Evolutionary conservation across 1,139 yeast genomes (phyloP), one percentile per base, ranked within the genome.

Genomic region (Ashbya aceris): DNA sequence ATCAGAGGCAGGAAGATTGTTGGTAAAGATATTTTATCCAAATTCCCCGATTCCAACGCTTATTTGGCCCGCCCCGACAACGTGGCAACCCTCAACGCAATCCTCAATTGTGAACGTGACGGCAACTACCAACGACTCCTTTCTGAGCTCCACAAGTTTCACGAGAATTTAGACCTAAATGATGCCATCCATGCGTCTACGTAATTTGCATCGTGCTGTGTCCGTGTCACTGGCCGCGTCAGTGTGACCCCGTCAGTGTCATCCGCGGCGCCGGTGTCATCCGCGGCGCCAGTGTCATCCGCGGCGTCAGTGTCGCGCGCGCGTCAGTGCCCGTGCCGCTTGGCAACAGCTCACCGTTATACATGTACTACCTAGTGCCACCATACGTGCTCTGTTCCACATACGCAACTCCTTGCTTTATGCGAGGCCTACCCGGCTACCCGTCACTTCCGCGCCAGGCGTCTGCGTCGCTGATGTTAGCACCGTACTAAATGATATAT

Each of bases 1-100:
- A 36, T 56, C 30, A 49, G 60, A 43, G 60, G 60, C 8, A 45
- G 58, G 29, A 54, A 55, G 39, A 32, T 56, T 7, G 40, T 50
- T 10, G 60, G 60, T 2, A 43, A 44, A 26, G 40, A 44, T 7
- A 39, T 56, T 1, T 14, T 42, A 5, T 40, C 33, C 30, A 30
- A 32, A 10, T 38, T 45, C 7, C 43, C 41, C 8, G 40, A 41
- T 27, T 35, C 40, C 33, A 33, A 31, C 12, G 43, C 49, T 20
- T 44, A 44, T 33, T 35, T 50, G 30, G 41, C 44, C 39, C 45
- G 42, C 27, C n/a, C 27, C n/a, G 28, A n/a, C 8, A 14, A 32
- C 17, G 32, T 42, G 7, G 40, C 43, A 13, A 28, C 20, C 17
- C 32, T 42, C 37, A 33, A 39, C 8, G 31, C 40, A 14, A 9